Evolutionary conservation across 2,329 filamentous ascomycete species (phyloP).

Genomic region (Fusarium humuli): DNA sequence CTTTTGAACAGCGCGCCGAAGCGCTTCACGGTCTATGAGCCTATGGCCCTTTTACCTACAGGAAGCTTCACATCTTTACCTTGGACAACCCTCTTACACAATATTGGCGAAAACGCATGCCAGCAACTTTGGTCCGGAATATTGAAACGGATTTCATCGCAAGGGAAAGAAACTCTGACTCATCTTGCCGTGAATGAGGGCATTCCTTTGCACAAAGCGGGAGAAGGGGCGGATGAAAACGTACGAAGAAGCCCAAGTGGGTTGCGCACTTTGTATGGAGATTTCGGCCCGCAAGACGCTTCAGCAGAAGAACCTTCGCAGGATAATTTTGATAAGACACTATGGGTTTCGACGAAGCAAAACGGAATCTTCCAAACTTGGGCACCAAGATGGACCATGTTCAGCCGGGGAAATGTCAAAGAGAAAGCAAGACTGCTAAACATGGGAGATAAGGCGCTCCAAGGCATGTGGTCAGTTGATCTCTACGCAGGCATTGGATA

Average conservation of each 20-base stretch:
- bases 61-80: conserved; percentile 63
- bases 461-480: conserved; percentile 72
- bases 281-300: conserved; percentile 71
- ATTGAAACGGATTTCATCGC: conserved; percentile 58
- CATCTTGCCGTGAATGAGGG: conserved; percentile 72
- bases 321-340: conserved; percentile 71
- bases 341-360: conserved; percentile 85
- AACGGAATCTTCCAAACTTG: conserved; percentile 86
- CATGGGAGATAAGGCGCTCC: conserved; percentile 52
- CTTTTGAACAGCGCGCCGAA: conserved; percentile 62
- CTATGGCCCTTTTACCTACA: conserved; percentile 69
- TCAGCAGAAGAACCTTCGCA: conserved; percentile 47
- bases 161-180: conserved; percentile 59
- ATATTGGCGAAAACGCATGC: conserved; percentile 39
- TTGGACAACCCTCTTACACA: conserved; percentile 56
- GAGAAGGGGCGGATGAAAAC: conserved; percentile 64
- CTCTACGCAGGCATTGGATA: conserved; percentile 95
- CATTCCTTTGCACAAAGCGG: conserved; percentile 62
- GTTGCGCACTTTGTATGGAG: conserved; percentile 76
- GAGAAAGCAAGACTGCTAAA: conserved; percentile 83
- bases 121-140: conserved; percentile 61
- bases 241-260: conserved; percentile 78
- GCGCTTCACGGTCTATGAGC: conserved; percentile 70
- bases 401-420: conserved; percentile 87
- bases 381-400: conserved; percentile 94